Evolutionary conservation across 1,284 basidiomycete genomes (phyloP).

Genomic region (Grifola frondosa): DNA sequence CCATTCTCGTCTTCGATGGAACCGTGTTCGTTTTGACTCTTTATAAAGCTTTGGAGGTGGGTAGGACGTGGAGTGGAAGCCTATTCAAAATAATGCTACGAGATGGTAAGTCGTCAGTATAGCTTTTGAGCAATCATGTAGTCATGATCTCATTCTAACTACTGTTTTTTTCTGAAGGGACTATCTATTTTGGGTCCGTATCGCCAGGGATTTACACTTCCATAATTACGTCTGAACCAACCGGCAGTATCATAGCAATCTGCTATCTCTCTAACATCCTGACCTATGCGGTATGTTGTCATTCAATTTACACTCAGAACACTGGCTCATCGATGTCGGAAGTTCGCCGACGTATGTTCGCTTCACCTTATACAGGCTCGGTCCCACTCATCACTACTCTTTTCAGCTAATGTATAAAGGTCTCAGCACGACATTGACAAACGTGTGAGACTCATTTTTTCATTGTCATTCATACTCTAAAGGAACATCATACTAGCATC

Average conservation of each 20-base stretch:
- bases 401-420: slow-evolving; percentile 7
- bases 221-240: background rate
- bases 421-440: slow-evolving; percentile 7
- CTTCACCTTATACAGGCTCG: too few species aligned
- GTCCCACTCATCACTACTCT: background rate
- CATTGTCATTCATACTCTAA: too few species aligned
- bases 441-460: slow-evolving; percentile 6
- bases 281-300: slow-evolving; percentile 5
- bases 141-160: background rate
- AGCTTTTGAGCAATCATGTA: background rate
- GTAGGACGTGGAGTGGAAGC: slow-evolving; percentile 3
- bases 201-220: background rate
- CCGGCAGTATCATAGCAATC: slow-evolving; percentile 4
- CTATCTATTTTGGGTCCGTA: slow-evolving; percentile 9
- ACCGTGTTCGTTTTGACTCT: slow-evolving; percentile 7
- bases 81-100: slow-evolving; percentile 6
- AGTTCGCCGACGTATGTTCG: slow-evolving; percentile 2
- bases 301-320: too few species aligned
- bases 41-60: slow-evolving; percentile 2
- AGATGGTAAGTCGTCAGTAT: slow-evolving; percentile 5
- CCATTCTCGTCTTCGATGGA: slow-evolving; percentile 6
- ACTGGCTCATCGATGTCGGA: too few species aligned
- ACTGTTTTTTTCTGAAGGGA: too few species aligned
- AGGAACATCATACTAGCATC: background rate
- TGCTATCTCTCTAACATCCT: slow-evolving; percentile 9